Percentiles rank a stretch among this genome's conserved stretches.
These are phyloP conservation scores for Leucocoprinus birnbaumii DNA, from an alignment of 768 basidiomycete genomes.

Conservation along the genomic window DNA sequence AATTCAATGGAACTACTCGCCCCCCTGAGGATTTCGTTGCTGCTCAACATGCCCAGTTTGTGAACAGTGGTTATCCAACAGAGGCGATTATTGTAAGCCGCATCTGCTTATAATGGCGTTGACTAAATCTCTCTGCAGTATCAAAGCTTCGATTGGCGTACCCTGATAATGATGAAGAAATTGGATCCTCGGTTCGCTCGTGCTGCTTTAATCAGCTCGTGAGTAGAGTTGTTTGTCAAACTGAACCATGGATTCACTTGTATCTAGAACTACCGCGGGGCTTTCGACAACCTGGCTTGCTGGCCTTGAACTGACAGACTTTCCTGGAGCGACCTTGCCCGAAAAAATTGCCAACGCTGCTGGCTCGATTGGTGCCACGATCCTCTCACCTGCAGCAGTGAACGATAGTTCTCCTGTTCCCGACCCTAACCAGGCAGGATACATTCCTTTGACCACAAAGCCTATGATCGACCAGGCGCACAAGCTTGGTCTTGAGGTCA, in stretches of 20 bases:
- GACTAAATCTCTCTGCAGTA: constrained; percentile 38
- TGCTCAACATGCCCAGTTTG: constrained; percentile 57
- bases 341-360: constrained; percentile 70
- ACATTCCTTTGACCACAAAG: constrained; percentile 57
- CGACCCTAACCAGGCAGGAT: constrained; percentile 43
- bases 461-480: constrained; percentile 71
- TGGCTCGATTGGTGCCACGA: constrained; percentile 55
- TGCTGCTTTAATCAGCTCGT: constrained; percentile 69
- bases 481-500: constrained; percentile 55
- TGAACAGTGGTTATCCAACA: constrained; percentile 53
- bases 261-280: constrained; percentile 38
- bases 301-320: constrained; percentile 59
- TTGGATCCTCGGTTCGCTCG: constrained; percentile 54
- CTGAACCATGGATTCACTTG: no score
- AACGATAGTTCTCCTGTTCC: constrained; percentile 32
- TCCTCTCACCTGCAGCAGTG: constrained; percentile 60
- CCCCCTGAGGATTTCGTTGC: constrained; percentile 59
- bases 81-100: constrained; percentile 57
- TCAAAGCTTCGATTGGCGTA: constrained; percentile 84
- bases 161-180: constrained; percentile 69
- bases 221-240: no score
- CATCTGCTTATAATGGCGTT: background rate
- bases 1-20: constrained; percentile 46
- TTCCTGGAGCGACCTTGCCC: constrained; percentile 57
- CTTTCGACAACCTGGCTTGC: constrained; percentile 63